Base-by-base conservation (phyloP, 2,329 filamentous ascomycete species). In the Xylaria arbuscula region DNA sequence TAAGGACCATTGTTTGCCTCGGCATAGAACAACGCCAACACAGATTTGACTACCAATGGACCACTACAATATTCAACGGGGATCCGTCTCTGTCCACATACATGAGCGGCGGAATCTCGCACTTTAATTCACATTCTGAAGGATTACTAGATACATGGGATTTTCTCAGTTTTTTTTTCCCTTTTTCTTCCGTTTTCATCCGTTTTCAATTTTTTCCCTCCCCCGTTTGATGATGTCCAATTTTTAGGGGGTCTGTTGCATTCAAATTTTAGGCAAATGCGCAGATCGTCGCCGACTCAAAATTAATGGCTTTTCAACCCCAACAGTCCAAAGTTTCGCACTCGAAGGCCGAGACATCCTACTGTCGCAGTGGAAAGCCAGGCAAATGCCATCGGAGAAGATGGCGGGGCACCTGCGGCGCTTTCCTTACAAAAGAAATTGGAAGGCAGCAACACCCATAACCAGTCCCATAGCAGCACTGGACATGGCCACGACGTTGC, bases 1-100 rank as follows among this genome's bases (percentile, higher is more conserved):
- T 64, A 28, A 64, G 34, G 24, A n/a, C 42, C 55, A 32, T 13
- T 58, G 15, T 15, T 54, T 59, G 3, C 62, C 45, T 58, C 53
- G 42, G 45, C 45, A 22, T 13, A 40, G 10, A 51, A 22, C 15
- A 9, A 19, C 24, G 28, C 51, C 9, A 47, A 47, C 57, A 34
- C 36, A 22, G 17, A n/a, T 9, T 54, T 53, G 10, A 22, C 19
- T 13, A 48, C 45, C n/a, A 19, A 22, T 45, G 11, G 24, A 62
- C 34, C 6, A 19, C 22, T 2, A 24, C n/a, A 34, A 17, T 1
- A 40, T 2, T 61, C 47, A 19, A 42, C n/a, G 3, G 15, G 24
- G 28, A n/a, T 8, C 19, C 4, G 19, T 38, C 9, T 17, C 28
- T 48, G 32, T 34, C 19, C 38, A 47, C 50, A 55, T 54, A 3